Evolutionary conservation across 1,139 yeast genomes (phyloP), one percentile per base, ranked within the genome.

Genomic region (Debaryomyces singareniensis): DNA sequence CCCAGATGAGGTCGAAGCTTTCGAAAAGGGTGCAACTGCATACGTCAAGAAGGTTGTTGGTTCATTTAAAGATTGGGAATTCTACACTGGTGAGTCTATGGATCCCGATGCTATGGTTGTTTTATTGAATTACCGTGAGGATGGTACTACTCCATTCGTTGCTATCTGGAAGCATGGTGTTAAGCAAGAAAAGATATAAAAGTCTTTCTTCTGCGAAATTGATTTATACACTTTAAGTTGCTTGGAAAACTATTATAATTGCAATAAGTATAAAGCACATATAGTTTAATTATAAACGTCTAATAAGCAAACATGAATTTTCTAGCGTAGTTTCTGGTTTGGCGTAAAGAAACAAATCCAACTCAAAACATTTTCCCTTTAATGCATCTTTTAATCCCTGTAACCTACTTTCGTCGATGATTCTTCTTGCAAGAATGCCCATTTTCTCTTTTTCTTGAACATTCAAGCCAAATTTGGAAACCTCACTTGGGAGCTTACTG

Each of bases 21-120:
- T 91, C 67, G 96, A 89, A 78, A 89, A 89, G 77, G 96, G 96
- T 63, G 98, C 98, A 51, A 75, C 79, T 49, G 69, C 84, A 50
- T 89, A 86, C 76, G 94, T 84, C 68, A 91, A 93, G 84, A 93
- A 91, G 78, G 82, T 91, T 49, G 65, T 91, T 54, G 83, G 79
- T 53, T 81, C 87, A 67, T 91, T 91, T 91, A 81, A 80, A 63
- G 98, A 91, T 78, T 91, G 93, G 94, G 98, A 91, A 61, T 91
- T 91, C 78, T 91, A 69, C 87, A 91, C 96, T 50, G 98, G 98
- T 75, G 97, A 91, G 75, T 83, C 95, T 58, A 93, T 91, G 99
- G 96, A 93, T 80, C 96, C 97, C 64, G 97, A 91, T 67, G 96
- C 83, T 55, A 91, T 91, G 98, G 71, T 91, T 60, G 89, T 86